Evolutionary conservation across 2,329 filamentous ascomycete species (phyloP).

Genomic region (Aureobasidium lini): DNA sequence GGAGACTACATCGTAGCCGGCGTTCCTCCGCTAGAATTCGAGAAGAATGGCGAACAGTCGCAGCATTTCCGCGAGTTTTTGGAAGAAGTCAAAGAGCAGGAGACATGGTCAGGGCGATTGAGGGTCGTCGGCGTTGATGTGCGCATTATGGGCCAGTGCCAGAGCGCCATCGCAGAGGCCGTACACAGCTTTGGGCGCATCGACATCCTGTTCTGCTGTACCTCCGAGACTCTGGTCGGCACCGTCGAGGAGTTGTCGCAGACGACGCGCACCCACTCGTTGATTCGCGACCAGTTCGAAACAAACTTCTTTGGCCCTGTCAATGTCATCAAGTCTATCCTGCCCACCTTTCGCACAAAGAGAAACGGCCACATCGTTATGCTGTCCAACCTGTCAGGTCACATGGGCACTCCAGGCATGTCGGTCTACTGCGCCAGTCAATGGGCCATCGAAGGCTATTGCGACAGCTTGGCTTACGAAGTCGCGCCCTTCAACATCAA

Average conservation of each 20-base stretch:
- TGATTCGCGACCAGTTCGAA: slow-evolving; percentile 88
- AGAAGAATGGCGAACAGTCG: slow-evolving; percentile 59
- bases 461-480: slow-evolving; percentile 89
- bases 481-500: slow-evolving; percentile 94
- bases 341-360: slow-evolving; percentile 72
- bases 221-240: slow-evolving; percentile 81
- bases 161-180: slow-evolving; percentile 79
- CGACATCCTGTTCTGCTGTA: slow-evolving; percentile 85
- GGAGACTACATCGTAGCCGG: slow-evolving; percentile 87
- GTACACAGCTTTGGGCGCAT: slow-evolving; percentile 76
- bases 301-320: slow-evolving; percentile 91
- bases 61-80: slow-evolving; percentile 75
- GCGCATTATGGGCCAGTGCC: slow-evolving; percentile 61
- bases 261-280: slow-evolving; percentile 61
- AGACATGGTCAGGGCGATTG: slow-evolving; percentile 76
- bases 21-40: slow-evolving; percentile 68
- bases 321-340: slow-evolving; percentile 84
- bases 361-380: slow-evolving; percentile 85
- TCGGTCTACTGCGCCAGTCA: slow-evolving; percentile 86
- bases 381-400: slow-evolving; percentile 81
- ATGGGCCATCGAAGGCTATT: slow-evolving; percentile 93
- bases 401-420: slow-evolving; percentile 86
- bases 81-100: slow-evolving; percentile 50
- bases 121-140: slow-evolving; percentile 53
- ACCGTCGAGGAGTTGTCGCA: slow-evolving; percentile 84